Conservation (phyloP, 2,329 filamentous ascomycete species). For the Claviceps sp. region DNA sequence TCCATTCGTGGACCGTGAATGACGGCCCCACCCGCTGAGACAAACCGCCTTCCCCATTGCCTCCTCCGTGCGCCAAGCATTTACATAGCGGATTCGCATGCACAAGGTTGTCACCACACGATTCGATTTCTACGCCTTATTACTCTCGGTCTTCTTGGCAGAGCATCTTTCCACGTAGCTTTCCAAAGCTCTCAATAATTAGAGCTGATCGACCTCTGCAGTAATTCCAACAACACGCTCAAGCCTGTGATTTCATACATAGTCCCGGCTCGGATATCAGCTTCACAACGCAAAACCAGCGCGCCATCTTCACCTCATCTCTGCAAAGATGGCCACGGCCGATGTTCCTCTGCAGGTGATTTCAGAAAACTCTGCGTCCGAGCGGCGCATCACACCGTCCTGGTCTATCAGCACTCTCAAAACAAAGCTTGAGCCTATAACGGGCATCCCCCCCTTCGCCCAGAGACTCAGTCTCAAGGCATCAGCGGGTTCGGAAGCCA, state of each 20-base stretch:
- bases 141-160: not conserved
- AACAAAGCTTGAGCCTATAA: slow-evolving; percentile 80
- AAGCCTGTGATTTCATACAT: not conserved
- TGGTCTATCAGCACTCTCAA: slow-evolving; percentile 83
- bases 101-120: no score
- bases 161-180: not conserved
- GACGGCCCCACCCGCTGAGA: not conserved
- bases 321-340: slow-evolving; percentile 44
- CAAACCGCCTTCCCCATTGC: not conserved
- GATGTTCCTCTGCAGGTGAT: slow-evolving; percentile 65
- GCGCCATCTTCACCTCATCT: not conserved
- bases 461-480: slow-evolving; percentile 65
- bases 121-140: no score
- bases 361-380: slow-evolving; percentile 66
- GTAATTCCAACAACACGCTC: not conserved
- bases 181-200: not conserved
- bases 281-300: not conserved
- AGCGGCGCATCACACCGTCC: slow-evolving; percentile 81
- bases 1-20: not conserved
- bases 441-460: slow-evolving; percentile 69
- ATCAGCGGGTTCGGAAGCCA: slow-evolving; percentile 35
- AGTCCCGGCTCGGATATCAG: not conserved
- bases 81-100: no score
- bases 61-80: no score
- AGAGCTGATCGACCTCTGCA: not conserved